phyloP scores from a whole-genome alignment of 805 yeast genomes.

The Metschnikowia borealis region DNA sequence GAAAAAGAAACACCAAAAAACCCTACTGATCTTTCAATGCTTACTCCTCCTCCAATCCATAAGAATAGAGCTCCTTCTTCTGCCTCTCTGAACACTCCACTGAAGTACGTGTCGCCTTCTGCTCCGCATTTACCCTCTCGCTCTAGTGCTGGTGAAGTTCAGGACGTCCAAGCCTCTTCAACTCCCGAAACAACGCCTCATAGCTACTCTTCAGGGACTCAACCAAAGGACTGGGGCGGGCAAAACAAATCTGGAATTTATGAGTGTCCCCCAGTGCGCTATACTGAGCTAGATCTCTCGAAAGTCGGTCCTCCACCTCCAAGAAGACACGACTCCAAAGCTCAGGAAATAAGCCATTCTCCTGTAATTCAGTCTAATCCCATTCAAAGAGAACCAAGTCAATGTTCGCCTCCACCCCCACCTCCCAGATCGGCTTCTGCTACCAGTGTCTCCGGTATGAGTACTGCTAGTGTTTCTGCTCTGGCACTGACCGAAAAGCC shows the following conservation, averaged over 20 bases:
- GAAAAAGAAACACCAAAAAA: slow-evolving; percentile 11
- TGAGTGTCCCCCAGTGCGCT: slow-evolving; percentile 12
- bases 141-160: neutral
- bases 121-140: slow-evolving; percentile 7
- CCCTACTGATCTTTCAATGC: slow-evolving; percentile 32
- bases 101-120: neutral
- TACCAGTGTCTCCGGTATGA: neutral
- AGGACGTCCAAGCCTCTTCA: neutral
- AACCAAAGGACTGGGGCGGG: neutral
- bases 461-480: neutral
- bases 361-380: too few relatives aligned
- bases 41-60: slow-evolving; percentile 43
- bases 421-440: slow-evolving; percentile 8
- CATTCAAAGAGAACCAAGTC: neutral
- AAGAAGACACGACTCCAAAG: slow-evolving; percentile 10
- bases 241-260: neutral
- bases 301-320: slow-evolving; percentile 49
- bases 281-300: slow-evolving; percentile 31
- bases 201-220: slow-evolving; percentile 2
- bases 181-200: slow-evolving; percentile 1
- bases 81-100: neutral
- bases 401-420: slow-evolving; percentile 6
- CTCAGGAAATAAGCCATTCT: neutral
- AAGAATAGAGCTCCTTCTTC: slow-evolving; percentile 12
- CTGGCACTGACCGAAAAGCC: slow-evolving; percentile 2